Evolutionary conservation across 805 yeast genomes (phyloP).

Genomic region (Citeromyces matritensis): DNA sequence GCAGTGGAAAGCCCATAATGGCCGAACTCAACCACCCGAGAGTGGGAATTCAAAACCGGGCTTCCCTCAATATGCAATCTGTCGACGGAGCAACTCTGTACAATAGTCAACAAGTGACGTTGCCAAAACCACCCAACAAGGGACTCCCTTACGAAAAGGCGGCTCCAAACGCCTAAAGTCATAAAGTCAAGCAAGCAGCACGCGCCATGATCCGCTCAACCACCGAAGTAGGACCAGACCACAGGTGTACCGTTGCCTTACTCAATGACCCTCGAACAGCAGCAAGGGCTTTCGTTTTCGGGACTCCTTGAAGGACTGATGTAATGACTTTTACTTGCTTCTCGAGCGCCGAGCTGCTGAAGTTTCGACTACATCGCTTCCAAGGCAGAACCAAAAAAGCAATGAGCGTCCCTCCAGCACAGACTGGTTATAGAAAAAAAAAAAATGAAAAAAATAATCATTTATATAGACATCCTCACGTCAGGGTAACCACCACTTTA

Average conservation of each 20-base stretch:
- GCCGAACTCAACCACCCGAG: constrained; percentile 46
- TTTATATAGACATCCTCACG: not conserved
- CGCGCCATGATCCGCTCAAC: constrained; percentile 76
- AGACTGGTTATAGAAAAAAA: constrained; percentile 22
- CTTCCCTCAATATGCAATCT: constrained; percentile 66
- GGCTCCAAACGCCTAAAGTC: constrained; percentile 1
- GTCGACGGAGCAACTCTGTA: constrained; percentile 97
- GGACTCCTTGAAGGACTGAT: constrained; percentile 14
- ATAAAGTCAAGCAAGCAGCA: constrained; percentile 43
- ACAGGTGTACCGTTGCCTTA: not conserved
- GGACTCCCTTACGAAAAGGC: not conserved
- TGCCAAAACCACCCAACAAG: not conserved
- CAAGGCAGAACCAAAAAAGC: constrained; percentile 1
- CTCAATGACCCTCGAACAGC: constrained; percentile 1
- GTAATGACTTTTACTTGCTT: constrained; percentile 28
- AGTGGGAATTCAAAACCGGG: constrained; percentile 43
- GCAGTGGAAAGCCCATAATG: constrained; percentile 49
- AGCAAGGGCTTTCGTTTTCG: constrained; percentile 2
- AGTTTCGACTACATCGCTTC: constrained; percentile 3
- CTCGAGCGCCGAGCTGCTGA: constrained; percentile 63
- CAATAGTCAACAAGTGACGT: constrained; percentile 20
- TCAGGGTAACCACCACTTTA: not conserved
- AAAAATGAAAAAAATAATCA: constrained; percentile 3
- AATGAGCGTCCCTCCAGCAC: constrained; percentile 22
- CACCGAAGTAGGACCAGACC: constrained; percentile 92